A percentile compares a stretch with the other conserved stretches of the same genome.
Evolutionary conservation across 352 stramenopile genomes (phyloP).

Genomic region (Thalassiosira mediterranea): DNA sequence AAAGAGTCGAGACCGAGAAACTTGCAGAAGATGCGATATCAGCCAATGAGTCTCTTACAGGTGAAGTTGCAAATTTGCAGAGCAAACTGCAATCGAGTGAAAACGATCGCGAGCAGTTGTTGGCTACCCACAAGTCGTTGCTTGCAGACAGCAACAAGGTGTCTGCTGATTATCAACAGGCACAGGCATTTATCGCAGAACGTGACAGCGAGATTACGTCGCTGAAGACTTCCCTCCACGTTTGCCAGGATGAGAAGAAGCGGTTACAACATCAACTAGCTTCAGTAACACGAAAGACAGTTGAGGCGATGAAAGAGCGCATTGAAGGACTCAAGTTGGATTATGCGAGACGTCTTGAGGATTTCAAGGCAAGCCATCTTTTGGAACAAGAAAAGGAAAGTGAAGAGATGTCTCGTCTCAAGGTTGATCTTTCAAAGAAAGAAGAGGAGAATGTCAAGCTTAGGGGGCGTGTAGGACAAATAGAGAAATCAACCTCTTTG

Average conservation of each 20-base stretch:
- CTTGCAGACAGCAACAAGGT: constrained; percentile 19
- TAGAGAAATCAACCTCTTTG: constrained; percentile 37
- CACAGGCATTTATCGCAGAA: constrained; percentile 5
- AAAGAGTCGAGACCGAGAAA: constrained; percentile 26
- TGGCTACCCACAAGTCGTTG: constrained; percentile 10
- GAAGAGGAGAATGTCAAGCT: constrained; percentile 37
- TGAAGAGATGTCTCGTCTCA: constrained; percentile 10
- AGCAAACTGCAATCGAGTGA: constrained; percentile 8
- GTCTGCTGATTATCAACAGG: constrained; percentile 13
- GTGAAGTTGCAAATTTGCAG: constrained; percentile 18
- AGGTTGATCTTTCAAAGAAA: constrained; percentile 25
- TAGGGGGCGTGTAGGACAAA: constrained; percentile 26
- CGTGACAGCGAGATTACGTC: constrained; percentile 28
- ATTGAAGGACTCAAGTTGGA: constrained; percentile 38
- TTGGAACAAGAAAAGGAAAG: constrained; percentile 28
- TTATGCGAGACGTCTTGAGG: constrained; percentile 15
- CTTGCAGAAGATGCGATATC: constrained; percentile 40
- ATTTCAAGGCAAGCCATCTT: constrained; percentile 1
- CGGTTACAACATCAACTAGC: constrained; percentile 32
- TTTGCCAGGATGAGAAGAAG: constrained; percentile 31
- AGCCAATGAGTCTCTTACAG: constrained; percentile 25
- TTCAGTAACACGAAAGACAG: constrained; percentile 39
- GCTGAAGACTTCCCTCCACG: constrained; percentile 16
- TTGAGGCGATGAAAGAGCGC: constrained; percentile 46
- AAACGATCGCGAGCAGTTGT: constrained; percentile 19